phyloP scores from a whole-genome alignment of 2,329 filamentous ascomycete genomes.

The Colletotrichum zoysiae region DNA sequence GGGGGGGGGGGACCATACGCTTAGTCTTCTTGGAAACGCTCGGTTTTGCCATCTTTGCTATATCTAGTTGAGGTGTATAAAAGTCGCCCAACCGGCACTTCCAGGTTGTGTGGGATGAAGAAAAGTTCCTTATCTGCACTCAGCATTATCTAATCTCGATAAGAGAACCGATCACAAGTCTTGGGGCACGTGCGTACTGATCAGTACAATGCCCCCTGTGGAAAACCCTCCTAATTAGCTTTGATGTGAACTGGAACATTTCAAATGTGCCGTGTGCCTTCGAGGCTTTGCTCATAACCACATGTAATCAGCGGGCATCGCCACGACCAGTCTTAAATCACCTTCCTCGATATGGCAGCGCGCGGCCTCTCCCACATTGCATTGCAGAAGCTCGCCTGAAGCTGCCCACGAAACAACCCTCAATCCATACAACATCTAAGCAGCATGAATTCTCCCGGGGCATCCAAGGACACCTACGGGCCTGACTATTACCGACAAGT shows the following conservation, averaged over 20 bases:
- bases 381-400: constrained; percentile 37
- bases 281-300: constrained; percentile 27
- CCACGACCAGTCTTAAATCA: constrained; percentile 19
- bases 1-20: too few species aligned
- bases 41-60: constrained; percentile 42
- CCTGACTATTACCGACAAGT: constrained; percentile 36
- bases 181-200: constrained; percentile 20
- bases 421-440: not conserved
- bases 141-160: constrained; percentile 36
- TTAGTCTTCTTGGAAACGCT: constrained; percentile 48
- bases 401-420: constrained; percentile 13
- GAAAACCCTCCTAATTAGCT: constrained; percentile 27
- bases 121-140: constrained; percentile 42
- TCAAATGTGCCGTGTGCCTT: constrained; percentile 10
- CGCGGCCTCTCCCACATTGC: constrained; percentile 18
- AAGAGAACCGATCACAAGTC: constrained; percentile 30
- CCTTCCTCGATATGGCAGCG: constrained; percentile 36
- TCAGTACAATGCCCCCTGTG: constrained; percentile 32
- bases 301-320: constrained; percentile 35
- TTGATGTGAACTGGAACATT: constrained; percentile 1
- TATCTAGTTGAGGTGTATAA: constrained; percentile 28
- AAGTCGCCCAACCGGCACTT: constrained; percentile 7
- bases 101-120: constrained; percentile 32
- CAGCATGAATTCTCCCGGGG: constrained; percentile 42
- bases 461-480: constrained; percentile 35